These are phyloP conservation scores for Caloboletus firmus DNA, from an alignment of 1,284 basidiomycete genomes.

Conservation along the genomic window DNA sequence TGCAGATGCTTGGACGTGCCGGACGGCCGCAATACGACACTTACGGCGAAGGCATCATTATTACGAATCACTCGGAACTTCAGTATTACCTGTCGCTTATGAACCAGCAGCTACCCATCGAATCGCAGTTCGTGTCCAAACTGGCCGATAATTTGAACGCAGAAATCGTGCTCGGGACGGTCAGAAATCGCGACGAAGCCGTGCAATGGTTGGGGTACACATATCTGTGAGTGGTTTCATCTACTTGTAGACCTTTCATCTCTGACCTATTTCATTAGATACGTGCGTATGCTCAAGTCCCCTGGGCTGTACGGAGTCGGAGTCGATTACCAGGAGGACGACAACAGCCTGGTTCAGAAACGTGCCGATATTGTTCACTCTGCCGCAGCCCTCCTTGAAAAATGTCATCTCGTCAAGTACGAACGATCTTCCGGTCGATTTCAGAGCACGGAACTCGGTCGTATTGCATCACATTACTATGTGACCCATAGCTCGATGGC, in stretches of 20 bases:
- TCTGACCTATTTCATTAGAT: slow-evolving; percentile 45
- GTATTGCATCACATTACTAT: slow-evolving; percentile 97
- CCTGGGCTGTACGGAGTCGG: slow-evolving; percentile 90
- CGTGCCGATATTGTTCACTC: slow-evolving; percentile 93
- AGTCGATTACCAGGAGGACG: slow-evolving; percentile 89
- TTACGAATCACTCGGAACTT: slow-evolving; percentile 95
- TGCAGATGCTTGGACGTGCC: slow-evolving; percentile 98
- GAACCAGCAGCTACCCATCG: slow-evolving; percentile 96
- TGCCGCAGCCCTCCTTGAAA: slow-evolving; percentile 91
- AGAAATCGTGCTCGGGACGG: slow-evolving; percentile 94
- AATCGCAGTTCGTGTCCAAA: slow-evolving; percentile 91
- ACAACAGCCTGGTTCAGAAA: slow-evolving; percentile 86
- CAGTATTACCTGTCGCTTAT: slow-evolving; percentile 95
- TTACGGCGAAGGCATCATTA: slow-evolving; percentile 97
- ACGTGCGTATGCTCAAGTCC: slow-evolving; percentile 94
- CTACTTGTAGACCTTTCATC: slow-evolving; percentile 1
- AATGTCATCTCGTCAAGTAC: slow-evolving; percentile 92
- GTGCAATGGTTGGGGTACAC: slow-evolving; percentile 98
- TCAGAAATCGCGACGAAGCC: slow-evolving; percentile 95
- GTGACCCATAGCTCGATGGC: slow-evolving; percentile 96
- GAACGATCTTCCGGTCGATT: slow-evolving; percentile 89
- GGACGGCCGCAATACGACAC: slow-evolving; percentile 98
- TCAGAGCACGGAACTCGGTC: slow-evolving; percentile 88
- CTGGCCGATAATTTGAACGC: slow-evolving; percentile 97
- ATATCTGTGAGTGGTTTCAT: slow-evolving; percentile 68